phyloP scores from a whole-genome alignment of 257 asterid genomes.

The Verbena officinalis region DNA sequence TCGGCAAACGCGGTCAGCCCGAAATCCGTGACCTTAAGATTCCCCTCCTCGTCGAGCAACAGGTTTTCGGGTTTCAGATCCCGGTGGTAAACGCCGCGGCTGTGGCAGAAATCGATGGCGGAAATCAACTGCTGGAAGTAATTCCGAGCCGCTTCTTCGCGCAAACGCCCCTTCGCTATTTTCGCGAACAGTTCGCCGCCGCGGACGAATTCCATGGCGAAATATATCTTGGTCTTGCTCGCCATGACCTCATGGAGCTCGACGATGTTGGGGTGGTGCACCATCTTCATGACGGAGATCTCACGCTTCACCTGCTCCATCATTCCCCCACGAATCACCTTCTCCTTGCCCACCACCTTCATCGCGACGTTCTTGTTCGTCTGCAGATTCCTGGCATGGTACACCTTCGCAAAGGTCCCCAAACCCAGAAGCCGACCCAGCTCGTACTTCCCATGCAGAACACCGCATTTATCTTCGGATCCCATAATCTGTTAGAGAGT shows the following conservation, averaged over 20 bases:
- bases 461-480: conserved; percentile 39
- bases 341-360: conserved; percentile 51
- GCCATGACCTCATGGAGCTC: conserved; percentile 59
- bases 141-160: conserved; percentile 36
- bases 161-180: conserved; percentile 41
- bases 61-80: conserved; percentile 46
- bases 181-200: conserved; percentile 62
- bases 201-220: conserved; percentile 53
- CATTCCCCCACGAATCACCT: conserved; percentile 46
- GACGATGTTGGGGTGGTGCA: conserved; percentile 56
- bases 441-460: conserved; percentile 46
- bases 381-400: conserved; percentile 43
- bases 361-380: conserved; percentile 53
- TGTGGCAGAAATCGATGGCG: conserved; percentile 45
- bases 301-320: conserved; percentile 55
- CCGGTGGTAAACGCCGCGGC: conserved; percentile 45
- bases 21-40: conserved; percentile 43
- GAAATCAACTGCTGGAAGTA: conserved; percentile 47
- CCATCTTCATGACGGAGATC: conserved; percentile 47
- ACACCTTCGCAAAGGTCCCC: conserved; percentile 67
- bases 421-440: conserved; percentile 50
- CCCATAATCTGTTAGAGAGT: conserved; percentile 13
- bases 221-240: conserved; percentile 45
- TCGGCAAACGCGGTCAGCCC: conserved; percentile 43
- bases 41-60: conserved; percentile 41